These are phyloP conservation scores for Boletus edulis DNA, from an alignment of 768 basidiomycete genomes.

Conservation along the genomic window DNA sequence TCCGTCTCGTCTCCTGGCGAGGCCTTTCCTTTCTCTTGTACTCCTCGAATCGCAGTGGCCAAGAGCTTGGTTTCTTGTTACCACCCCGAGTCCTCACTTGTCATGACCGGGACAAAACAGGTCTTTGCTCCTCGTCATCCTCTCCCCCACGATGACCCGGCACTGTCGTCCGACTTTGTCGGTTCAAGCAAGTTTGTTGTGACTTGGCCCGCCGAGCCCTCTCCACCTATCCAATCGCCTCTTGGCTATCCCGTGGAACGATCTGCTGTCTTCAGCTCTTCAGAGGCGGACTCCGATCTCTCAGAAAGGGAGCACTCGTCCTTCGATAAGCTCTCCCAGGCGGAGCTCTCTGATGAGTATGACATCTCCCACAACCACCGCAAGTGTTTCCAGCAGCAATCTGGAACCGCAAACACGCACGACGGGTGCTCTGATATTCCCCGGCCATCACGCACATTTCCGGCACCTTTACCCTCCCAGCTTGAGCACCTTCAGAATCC, in stretches of 20 bases:
- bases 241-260: constrained; percentile 33
- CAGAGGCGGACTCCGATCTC: constrained; percentile 49
- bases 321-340: constrained; percentile 30
- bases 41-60: constrained; percentile 9
- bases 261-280: constrained; percentile 43
- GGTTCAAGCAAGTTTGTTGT: constrained; percentile 57
- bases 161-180: constrained; percentile 44
- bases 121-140: constrained; percentile 53
- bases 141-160: constrained; percentile 38
- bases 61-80: constrained; percentile 16
- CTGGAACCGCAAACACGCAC: constrained; percentile 12
- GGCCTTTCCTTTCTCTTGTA: constrained; percentile 12
- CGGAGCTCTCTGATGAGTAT: constrained; percentile 33
- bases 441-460: constrained; percentile 72
- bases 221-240: constrained; percentile 39
- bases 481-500: constrained; percentile 77
- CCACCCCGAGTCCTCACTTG: constrained; percentile 1
- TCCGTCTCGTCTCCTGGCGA: constrained; percentile 29
- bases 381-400: constrained; percentile 24
- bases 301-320: constrained; percentile 44
- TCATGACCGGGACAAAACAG: constrained; percentile 32
- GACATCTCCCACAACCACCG: constrained; percentile 26
- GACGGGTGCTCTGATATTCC: constrained; percentile 38
- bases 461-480: constrained; percentile 77
- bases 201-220: constrained; percentile 51